Base-by-base conservation (phyloP, 306 rosid species). In the Benincasa hispida region DNA sequence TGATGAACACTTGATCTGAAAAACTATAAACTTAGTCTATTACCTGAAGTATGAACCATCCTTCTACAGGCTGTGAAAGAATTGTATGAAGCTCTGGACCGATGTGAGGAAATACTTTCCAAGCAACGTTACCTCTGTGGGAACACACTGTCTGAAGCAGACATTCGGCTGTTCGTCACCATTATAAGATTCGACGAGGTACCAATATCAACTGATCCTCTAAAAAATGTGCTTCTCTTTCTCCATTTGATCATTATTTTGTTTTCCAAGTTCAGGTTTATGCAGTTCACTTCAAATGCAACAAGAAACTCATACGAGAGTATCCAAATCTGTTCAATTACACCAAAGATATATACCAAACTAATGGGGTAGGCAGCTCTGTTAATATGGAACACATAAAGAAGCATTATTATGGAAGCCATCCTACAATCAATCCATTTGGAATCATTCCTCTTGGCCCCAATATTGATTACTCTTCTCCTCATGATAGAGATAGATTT, bases 121-220 rank as follows among this genome's bases (percentile, higher is more conserved):
- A 88, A 83, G 87, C 98, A 94, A 79, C 95, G 91, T 10, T 94
- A 87, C 82, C 65, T 94, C 61, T 94, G 97, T 39, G 96, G 98
- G 78, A 76, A 85, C 82, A 86, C 86, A 47, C 74, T 92, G 53
- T 78, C 96, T 27, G 97, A 94, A 88, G 90, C 96, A n/a, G 98
- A 94, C 82, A 77, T 94, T 78, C 95, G 95, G 19, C 81, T 94
- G 83, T 94, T 94, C 66, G 98, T 94, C 79, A 94, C 98, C 74
- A 87, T 94, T 41, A 91, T 92, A 81, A 84, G 98, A 90, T 94
- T 94, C 80, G 98, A 94, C 41, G 96, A 94, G 98, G 98, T 94
- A 86, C 66, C 47, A 14, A 34, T 75, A n/a, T 65, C 56, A 35
- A 42, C 61, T 6, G 3, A 24, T 21, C 8, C 19, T 37, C n/a